phyloP scores from a whole-genome alignment of 257 asterid species.

The Ehretia macrophylla region DNA sequence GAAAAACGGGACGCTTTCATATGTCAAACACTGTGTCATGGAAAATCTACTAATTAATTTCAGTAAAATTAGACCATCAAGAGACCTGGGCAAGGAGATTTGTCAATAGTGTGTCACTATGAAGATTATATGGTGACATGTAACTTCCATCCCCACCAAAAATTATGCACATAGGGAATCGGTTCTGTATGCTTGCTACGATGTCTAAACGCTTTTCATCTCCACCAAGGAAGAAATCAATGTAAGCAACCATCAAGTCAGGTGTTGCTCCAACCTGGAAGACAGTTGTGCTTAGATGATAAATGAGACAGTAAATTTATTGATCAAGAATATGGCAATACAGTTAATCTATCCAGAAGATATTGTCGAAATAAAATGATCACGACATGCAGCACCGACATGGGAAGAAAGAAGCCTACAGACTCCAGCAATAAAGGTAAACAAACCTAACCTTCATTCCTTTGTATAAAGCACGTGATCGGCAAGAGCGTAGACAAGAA shows the following conservation, averaged over 20 bases:
- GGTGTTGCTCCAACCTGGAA: conserved; percentile 97
- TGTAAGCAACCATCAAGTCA: conserved; percentile 88
- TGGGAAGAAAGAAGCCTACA: neutral
- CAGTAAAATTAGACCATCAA: conserved; percentile 11
- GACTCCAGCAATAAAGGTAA: neutral
- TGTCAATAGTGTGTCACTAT: conserved; percentile 72
- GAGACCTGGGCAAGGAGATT: conserved; percentile 95
- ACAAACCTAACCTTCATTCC: conserved; percentile 78
- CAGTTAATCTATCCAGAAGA: neutral
- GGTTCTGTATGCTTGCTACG: conserved; percentile 79
- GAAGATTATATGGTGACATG: conserved; percentile 84
- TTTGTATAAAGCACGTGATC: conserved; percentile 94
- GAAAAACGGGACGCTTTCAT: conserved; percentile 11
- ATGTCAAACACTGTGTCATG: conserved; percentile 17
- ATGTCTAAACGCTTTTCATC: conserved; percentile 91
- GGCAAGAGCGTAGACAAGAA: conserved; percentile 88
- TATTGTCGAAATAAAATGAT: neutral
- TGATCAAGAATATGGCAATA: neutral
- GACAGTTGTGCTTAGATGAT: conserved; percentile 1
- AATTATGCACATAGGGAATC: conserved; percentile 88
- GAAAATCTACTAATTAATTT: neutral
- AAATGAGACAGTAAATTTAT: neutral
- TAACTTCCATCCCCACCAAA: conserved; percentile 96
- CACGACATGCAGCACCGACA: neutral
- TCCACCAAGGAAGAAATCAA: conserved; percentile 95